Conservation (phyloP, 192 early-diverging fungal genomes). For the Coemansia sp. region DNA sequence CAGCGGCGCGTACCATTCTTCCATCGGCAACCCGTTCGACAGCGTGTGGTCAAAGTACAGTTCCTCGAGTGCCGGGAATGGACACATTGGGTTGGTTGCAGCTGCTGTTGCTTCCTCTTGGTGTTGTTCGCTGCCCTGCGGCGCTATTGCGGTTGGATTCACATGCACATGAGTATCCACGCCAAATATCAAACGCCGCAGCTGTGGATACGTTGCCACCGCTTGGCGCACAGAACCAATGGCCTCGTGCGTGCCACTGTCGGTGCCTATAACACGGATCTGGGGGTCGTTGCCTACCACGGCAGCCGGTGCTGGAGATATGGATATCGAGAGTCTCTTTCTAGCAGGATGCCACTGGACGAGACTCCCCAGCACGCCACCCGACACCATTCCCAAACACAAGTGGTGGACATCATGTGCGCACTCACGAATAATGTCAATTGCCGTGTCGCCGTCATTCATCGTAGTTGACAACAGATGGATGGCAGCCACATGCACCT, state of each 20-base stretch:
- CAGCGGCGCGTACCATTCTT: conserved; percentile 51
- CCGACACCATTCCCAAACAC: conserved; percentile 30
- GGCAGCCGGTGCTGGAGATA: not conserved
- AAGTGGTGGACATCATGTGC: conserved; percentile 20
- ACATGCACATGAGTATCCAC: conserved; percentile 31
- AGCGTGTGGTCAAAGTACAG: conserved; percentile 45
- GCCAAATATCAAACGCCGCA: conserved; percentile 34
- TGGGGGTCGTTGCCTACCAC: not conserved
- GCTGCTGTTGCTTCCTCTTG: not conserved
- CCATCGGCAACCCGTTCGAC: conserved; percentile 32
- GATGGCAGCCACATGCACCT: conserved; percentile 8
- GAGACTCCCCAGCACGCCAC: conserved; percentile 23
- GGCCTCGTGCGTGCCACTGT: not conserved
- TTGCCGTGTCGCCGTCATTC: conserved; percentile 6
- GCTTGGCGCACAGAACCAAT: not conserved
- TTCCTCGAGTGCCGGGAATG: conserved; percentile 38
- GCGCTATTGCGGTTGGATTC: not conserved
- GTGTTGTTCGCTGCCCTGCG: not conserved
- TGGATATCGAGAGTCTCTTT: not conserved
- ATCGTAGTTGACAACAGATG: conserved; percentile 13
- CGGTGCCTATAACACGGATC: not conserved
- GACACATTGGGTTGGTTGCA: not conserved
- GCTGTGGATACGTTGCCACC: conserved; percentile 8
- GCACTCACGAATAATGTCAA: conserved; percentile 21
- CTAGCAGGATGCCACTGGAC: not conserved